phyloP scores from a whole-genome alignment of 2,329 filamentous ascomycete species.

The Alternaria triticimaculans region DNA sequence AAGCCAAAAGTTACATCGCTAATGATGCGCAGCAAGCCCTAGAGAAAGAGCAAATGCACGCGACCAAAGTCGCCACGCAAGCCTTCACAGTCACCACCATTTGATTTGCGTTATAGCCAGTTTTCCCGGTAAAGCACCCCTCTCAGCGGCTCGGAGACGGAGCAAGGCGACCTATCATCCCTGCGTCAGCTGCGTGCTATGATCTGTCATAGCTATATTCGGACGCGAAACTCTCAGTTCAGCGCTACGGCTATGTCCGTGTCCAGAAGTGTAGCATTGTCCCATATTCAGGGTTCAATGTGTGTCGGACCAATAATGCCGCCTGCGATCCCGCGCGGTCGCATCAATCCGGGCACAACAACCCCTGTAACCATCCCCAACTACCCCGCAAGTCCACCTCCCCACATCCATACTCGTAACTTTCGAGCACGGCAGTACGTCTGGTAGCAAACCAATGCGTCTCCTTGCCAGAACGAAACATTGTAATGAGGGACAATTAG shows the following conservation, averaged over 20 bases:
- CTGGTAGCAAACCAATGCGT: background rate
- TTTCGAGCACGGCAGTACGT: constrained; percentile 10
- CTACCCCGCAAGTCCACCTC: constrained; percentile 20
- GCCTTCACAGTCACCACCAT: background rate
- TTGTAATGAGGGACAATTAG: background rate
- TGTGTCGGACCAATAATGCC: constrained; percentile 1
- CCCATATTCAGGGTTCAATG: background rate
- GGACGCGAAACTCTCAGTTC: background rate
- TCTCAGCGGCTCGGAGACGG: background rate
- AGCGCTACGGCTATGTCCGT: background rate
- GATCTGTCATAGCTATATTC: background rate
- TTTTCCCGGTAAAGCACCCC: background rate
- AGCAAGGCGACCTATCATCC: background rate
- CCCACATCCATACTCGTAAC: constrained; percentile 15
- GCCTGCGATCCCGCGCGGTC: constrained; percentile 5
- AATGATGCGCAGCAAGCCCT: background rate
- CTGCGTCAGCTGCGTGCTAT: background rate
- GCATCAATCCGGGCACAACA: constrained; percentile 12
- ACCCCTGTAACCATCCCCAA: constrained; percentile 4
- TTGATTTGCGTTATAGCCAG: background rate
- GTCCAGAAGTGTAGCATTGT: constrained; percentile 47
- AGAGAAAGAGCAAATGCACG: background rate
- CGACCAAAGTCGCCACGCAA: background rate
- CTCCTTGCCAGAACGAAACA: too few relatives aligned
- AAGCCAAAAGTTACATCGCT: background rate